These are phyloP conservation scores for Penicillium frequentans DNA, from an alignment of 2,329 filamentous ascomycete genomes.

Conservation along the genomic window DNA sequence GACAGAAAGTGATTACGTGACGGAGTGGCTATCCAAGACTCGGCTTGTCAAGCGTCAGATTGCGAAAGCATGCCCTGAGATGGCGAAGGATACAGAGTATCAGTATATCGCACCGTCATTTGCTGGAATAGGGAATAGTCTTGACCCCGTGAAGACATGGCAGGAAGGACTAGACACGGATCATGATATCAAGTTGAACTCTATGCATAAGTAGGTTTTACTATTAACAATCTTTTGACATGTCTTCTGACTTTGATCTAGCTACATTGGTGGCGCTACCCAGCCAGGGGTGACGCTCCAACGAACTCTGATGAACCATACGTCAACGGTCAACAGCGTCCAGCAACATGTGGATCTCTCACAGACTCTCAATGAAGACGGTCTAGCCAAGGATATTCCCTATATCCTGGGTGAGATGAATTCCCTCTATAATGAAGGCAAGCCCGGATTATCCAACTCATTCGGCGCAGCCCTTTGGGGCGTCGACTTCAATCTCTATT, in stretches of 20 bases:
- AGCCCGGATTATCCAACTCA: slow-evolving; percentile 61
- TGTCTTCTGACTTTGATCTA: slow-evolving; percentile 25
- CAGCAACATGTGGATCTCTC: slow-evolving; percentile 51
- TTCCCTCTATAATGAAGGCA: slow-evolving; percentile 62
- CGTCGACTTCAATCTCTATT: slow-evolving; percentile 62
- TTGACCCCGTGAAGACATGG: slow-evolving; percentile 55
- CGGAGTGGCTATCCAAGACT: slow-evolving; percentile 60
- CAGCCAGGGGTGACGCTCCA: slow-evolving; percentile 63
- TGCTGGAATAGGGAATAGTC: slow-evolving; percentile 51
- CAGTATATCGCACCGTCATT: slow-evolving; percentile 61
- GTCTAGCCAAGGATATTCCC: slow-evolving; percentile 40
- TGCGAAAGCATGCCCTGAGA: slow-evolving; percentile 51
- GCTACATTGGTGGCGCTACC: slow-evolving; percentile 62
- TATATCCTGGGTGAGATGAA: slow-evolving; percentile 64
- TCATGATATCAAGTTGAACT: slow-evolving; percentile 53
- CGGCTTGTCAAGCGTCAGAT: slow-evolving; percentile 50
- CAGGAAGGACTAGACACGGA: slow-evolving; percentile 54
- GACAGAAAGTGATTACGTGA: slow-evolving; percentile 57
- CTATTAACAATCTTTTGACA: background rate
- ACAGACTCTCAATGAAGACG: slow-evolving; percentile 38
- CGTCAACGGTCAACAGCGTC: slow-evolving; percentile 52
- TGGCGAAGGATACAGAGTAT: slow-evolving; percentile 44
- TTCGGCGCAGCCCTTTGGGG: slow-evolving; percentile 68
- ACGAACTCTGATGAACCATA: slow-evolving; percentile 65
- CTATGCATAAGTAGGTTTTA: slow-evolving; percentile 59